These are phyloP conservation scores for Sclerotinia borealis DNA, from an alignment of 2,329 filamentous ascomycete genomes.

Conservation along the genomic window DNA sequence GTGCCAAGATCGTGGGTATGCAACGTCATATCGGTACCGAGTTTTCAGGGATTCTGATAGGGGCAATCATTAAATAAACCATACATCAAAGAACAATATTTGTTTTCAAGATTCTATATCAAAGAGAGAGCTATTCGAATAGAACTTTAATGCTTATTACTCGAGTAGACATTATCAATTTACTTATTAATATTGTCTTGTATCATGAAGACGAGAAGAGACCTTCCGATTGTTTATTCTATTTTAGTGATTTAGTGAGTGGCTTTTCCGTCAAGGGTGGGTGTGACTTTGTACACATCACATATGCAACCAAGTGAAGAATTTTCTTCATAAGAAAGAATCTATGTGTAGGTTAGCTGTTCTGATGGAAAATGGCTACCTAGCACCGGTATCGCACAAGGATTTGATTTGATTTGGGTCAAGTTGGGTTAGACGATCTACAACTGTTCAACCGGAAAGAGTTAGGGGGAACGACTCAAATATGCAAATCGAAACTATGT, in stretches of 20 bases:
- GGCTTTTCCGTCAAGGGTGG: too few species aligned
- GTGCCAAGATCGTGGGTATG: slow-evolving; percentile 13
- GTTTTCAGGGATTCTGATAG: slow-evolving; percentile 9
- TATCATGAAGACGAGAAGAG: too few species aligned
- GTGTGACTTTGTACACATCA: too few species aligned
- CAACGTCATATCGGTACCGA: slow-evolving; percentile 9
- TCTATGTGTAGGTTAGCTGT: neutral
- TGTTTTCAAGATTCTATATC: too few species aligned
- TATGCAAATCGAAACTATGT: neutral
- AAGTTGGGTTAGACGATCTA: neutral
- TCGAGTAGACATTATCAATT: too few species aligned
- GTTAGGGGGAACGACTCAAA: neutral
- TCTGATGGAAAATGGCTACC: neutral
- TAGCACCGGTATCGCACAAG: neutral
- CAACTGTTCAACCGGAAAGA: neutral
- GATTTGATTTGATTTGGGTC: too few species aligned
- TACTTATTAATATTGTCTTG: too few species aligned
- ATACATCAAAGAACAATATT: too few species aligned
- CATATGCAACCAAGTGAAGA: neutral
- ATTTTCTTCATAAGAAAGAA: neutral
- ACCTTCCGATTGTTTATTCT: too few species aligned
- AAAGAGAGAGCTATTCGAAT: too few species aligned
- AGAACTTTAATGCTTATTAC: too few species aligned
- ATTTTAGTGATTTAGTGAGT: too few species aligned
- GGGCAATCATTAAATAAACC: neutral